Evolutionary conservation across 1,139 yeast genomes (phyloP).

Genomic region (Candida smagusa): DNA sequence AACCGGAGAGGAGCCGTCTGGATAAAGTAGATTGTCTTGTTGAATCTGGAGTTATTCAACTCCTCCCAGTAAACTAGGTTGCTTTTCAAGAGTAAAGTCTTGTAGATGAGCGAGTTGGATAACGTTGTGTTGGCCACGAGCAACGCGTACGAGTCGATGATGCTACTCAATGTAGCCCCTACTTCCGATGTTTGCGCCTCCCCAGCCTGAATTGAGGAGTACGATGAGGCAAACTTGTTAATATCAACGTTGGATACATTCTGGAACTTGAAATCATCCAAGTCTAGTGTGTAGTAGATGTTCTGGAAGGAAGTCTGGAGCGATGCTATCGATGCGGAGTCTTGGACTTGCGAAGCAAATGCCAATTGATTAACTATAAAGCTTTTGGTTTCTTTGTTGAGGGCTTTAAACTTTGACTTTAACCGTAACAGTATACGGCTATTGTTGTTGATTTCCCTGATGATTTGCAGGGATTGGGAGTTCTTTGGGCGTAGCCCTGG

Average conservation of each 20-base stretch:
- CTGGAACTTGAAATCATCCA: constrained; percentile 22
- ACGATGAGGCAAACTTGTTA: constrained; percentile 9
- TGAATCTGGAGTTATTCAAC: constrained; percentile 22
- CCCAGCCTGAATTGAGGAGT: not conserved
- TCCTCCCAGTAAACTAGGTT: constrained; percentile 38
- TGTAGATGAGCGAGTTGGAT: constrained; percentile 34
- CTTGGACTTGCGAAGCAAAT: constrained; percentile 1
- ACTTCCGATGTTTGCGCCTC: constrained; percentile 1
- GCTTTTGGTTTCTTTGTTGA: constrained; percentile 10
- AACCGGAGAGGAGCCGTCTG: constrained; percentile 32
- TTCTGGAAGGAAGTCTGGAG: constrained; percentile 24
- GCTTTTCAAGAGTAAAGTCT: constrained; percentile 32
- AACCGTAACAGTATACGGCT: constrained; percentile 13
- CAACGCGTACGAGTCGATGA: constrained; percentile 14
- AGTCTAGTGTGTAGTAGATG: constrained; percentile 21
- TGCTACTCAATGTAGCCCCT: no score
- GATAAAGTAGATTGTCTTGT: constrained; percentile 30
- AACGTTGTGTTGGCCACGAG: constrained; percentile 26
- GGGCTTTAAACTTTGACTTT: constrained; percentile 11
- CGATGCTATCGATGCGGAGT: constrained; percentile 3
- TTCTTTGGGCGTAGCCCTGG: constrained; percentile 14
- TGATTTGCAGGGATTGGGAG: constrained; percentile 10
- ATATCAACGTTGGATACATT: constrained; percentile 15
- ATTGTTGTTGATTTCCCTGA: constrained; percentile 13
- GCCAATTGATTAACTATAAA: constrained; percentile 12